Conservation (phyloP, 768 basidiomycete genomes). For the Pholiota molesta region DNA sequence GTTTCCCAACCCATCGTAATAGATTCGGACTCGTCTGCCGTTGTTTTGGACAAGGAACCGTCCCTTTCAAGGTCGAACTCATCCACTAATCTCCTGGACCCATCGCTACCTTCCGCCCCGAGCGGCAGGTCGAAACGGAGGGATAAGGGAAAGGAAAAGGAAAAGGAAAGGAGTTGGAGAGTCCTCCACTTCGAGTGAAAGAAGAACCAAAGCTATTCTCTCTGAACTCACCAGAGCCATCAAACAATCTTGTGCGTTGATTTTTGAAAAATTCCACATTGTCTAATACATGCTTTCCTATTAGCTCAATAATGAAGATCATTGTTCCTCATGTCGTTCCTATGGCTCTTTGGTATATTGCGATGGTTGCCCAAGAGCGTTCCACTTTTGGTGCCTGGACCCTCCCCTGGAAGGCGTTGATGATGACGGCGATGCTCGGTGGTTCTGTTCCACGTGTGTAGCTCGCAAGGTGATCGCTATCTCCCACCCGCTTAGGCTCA, state of each 20-base stretch:
- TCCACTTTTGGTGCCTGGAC: slow-evolving; percentile 96
- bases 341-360: slow-evolving; percentile 91
- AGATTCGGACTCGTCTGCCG: slow-evolving; percentile 55
- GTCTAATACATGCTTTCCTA: slow-evolving; percentile 13
- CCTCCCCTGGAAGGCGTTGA: slow-evolving; percentile 91
- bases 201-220: slow-evolving; percentile 52
- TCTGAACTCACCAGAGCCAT: slow-evolving; percentile 50
- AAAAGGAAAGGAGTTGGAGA: slow-evolving; percentile 52
- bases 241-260: slow-evolving; percentile 42
- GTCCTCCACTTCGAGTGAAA: slow-evolving; percentile 45
- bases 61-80: slow-evolving; percentile 70
- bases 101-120: slow-evolving; percentile 18
- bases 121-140: slow-evolving; percentile 40
- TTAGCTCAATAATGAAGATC: slow-evolving; percentile 73
- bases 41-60: slow-evolving; percentile 60
- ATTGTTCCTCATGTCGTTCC: slow-evolving; percentile 84
- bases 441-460: slow-evolving; percentile 78
- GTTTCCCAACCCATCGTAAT: slow-evolving; percentile 44
- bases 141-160: slow-evolving; percentile 61
- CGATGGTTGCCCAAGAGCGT: slow-evolving; percentile 94
- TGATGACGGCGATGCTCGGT: slow-evolving; percentile 75
- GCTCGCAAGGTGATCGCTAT: slow-evolving; percentile 59
- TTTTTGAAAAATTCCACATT: slow-evolving; percentile 10
- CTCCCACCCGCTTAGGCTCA: slow-evolving; percentile 19
- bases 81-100: slow-evolving; percentile 41